These are phyloP conservation scores for Daldinia sp. DNA, from an alignment of 2,329 filamentous ascomycete species.

Conservation along the genomic window DNA sequence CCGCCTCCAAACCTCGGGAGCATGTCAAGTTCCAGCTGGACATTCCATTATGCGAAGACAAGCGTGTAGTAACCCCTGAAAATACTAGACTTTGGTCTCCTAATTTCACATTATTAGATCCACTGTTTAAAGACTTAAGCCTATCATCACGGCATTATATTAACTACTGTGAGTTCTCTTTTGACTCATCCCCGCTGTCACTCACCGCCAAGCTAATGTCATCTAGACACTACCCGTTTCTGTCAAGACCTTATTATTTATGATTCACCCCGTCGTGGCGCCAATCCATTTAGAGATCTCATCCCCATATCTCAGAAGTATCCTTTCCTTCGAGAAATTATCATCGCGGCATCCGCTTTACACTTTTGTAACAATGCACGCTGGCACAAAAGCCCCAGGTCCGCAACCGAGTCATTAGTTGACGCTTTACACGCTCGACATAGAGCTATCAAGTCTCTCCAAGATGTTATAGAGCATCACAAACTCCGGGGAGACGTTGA, in stretches of 20 bases:
- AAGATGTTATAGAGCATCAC: slow-evolving; percentile 53
- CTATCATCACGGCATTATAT: slow-evolving; percentile 61
- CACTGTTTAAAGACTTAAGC: slow-evolving; percentile 66
- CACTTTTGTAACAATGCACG: slow-evolving; percentile 61
- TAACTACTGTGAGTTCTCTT: slow-evolving; percentile 61
- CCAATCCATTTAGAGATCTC: slow-evolving; percentile 63
- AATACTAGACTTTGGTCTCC: slow-evolving; percentile 12
- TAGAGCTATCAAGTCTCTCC: slow-evolving; percentile 59
- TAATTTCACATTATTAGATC: slow-evolving; percentile 60
- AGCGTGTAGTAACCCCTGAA: not conserved
- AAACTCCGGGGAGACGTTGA: slow-evolving; percentile 37
- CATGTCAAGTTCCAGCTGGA: slow-evolving; percentile 34
- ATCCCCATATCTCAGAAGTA: slow-evolving; percentile 61
- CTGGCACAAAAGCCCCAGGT: slow-evolving; percentile 33
- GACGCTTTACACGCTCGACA: slow-evolving; percentile 63
- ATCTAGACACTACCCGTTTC: slow-evolving; percentile 52
- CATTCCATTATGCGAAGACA: not conserved
- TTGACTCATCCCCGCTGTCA: not conserved
- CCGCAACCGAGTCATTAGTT: slow-evolving; percentile 55
- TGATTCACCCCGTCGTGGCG: slow-evolving; percentile 55
- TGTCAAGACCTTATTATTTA: slow-evolving; percentile 67
- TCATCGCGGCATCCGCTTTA: slow-evolving; percentile 63
- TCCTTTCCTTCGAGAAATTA: slow-evolving; percentile 61
- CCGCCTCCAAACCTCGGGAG: slow-evolving; percentile 16
- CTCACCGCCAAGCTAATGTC: slow-evolving; percentile 16